phyloP scores from a whole-genome alignment of 1,284 basidiomycete genomes.

The Acaromyces ingoldii region DNA sequence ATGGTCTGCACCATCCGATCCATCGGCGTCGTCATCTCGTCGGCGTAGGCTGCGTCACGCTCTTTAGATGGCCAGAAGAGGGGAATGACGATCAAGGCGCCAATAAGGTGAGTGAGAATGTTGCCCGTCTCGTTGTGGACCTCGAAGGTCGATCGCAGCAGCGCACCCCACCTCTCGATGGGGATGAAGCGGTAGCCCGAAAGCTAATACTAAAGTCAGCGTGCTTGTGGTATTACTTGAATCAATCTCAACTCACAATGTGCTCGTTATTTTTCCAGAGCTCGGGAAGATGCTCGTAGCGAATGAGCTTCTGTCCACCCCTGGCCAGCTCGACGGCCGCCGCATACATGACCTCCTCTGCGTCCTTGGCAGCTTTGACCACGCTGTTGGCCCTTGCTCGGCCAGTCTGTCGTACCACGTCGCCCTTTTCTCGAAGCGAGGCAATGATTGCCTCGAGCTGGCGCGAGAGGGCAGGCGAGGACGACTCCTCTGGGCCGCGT shows the following conservation, averaged over 20 bases:
- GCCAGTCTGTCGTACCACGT: slow-evolving; percentile 1
- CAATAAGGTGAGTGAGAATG: slow-evolving; percentile 47
- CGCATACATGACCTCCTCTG: slow-evolving; percentile 41
- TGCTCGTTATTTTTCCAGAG: slow-evolving; percentile 50
- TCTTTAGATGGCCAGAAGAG: slow-evolving; percentile 46
- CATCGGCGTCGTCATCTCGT: slow-evolving; percentile 43
- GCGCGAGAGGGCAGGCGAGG: background rate
- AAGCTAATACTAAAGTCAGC: slow-evolving; percentile 3
- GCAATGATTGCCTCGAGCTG: slow-evolving; percentile 5
- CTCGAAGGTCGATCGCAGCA: slow-evolving; percentile 44
- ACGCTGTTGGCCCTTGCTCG: slow-evolving; percentile 1
- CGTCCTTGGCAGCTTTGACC: slow-evolving; percentile 18
- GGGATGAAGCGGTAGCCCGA: slow-evolving; percentile 51
- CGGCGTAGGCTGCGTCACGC: too few species aligned
- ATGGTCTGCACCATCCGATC: slow-evolving; percentile 46
- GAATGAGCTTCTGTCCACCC: slow-evolving; percentile 37
- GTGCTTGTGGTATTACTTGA: background rate
- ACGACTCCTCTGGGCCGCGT: background rate
- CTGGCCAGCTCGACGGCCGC: slow-evolving; percentile 40
- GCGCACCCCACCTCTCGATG: slow-evolving; percentile 27
- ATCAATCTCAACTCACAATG: slow-evolving; percentile 14
- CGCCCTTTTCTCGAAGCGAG: background rate
- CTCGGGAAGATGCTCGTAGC: slow-evolving; percentile 39
- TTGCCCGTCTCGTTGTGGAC: slow-evolving; percentile 51
- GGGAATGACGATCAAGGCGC: slow-evolving; percentile 35